Base-by-base conservation (phyloP, 2,329 filamentous ascomycete genomes). In the Bipolaris sorokiniana region DNA sequence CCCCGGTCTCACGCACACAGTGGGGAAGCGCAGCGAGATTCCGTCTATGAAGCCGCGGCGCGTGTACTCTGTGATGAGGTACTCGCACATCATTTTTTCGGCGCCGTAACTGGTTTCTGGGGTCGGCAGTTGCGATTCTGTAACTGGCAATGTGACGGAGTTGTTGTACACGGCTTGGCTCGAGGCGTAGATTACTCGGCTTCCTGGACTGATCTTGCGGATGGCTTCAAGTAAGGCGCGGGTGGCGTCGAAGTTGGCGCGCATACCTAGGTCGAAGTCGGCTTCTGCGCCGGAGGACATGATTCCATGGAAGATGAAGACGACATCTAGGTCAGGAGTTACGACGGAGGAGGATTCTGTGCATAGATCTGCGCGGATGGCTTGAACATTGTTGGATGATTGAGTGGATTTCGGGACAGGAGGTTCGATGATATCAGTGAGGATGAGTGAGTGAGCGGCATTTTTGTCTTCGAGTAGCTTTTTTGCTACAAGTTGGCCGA, bases 261-360 rank as follows among this genome's bases (percentile, higher is more conserved):
- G 77, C 71, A 85, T 80, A 5, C 83, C 84, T 1, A 85, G 77
- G 51, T 83, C 81, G 68, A 82, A 85, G 73, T 86, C 79, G 55
- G 81, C 82, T 71, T 87, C 85, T 7, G 84, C 83, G 6, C 84
- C 84, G 3, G 83, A 82, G 0, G 85, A 87, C 85, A 88, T 87
- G 78, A 88, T 86, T 55, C 85, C 85, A 73, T 88, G 85, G 76
- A 88, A 85, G 65, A 86, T 74, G 73, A 84, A 87, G 41, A 60
- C 46, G 42, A 59, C 62, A 3, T 66, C 40, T 20, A 65, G 54
- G 20, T 63, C 55, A 3, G 56, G 42, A 11, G 55, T 45, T 4
- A 65, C 63, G 15, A 62, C 61, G 5, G 26, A 2, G 20, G 34
- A 33, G 1, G 65, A 50, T 37, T 62, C 26, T 13, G 58, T 59